phyloP scores from a whole-genome alignment of 371 early-diverging fungal genomes.

The Sporodiniella umbellata region DNA sequence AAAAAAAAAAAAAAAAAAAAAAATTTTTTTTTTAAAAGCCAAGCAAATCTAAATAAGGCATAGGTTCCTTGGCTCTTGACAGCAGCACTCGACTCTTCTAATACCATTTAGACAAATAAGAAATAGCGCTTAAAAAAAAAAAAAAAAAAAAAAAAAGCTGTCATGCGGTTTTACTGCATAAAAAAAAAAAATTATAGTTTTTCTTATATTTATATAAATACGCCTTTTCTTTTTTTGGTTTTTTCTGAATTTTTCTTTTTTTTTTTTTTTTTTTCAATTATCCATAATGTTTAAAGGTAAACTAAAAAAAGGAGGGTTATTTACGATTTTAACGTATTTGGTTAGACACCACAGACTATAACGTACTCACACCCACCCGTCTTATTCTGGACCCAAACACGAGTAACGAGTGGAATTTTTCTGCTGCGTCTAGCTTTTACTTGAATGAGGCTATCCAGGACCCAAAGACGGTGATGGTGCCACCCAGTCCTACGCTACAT shows the following conservation, averaged over 20 bases:
- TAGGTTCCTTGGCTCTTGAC: too few species aligned
- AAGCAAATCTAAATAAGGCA: too few species aligned
- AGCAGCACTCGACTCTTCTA: too few species aligned
- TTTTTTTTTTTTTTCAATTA: not conserved
- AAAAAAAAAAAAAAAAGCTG: too few species aligned
- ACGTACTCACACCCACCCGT: constrained; percentile 15
- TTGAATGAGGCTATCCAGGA: not conserved
- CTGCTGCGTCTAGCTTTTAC: constrained; percentile 3
- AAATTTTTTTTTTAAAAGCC: too few species aligned
- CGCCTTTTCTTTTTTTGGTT: not conserved
- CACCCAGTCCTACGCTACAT: not conserved
- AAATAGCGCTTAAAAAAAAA: not conserved
- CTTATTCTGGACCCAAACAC: constrained; percentile 5
- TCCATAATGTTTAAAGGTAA: constrained; percentile 20
- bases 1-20: not conserved
- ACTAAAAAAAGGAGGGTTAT: not conserved
- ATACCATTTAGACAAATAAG: too few species aligned
- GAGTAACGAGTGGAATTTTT: constrained; percentile 9
- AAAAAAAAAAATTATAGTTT: not conserved
- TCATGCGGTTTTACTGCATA: not conserved
- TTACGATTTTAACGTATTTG: not conserved
- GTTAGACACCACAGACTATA: not conserved
- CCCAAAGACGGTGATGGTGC: not conserved
- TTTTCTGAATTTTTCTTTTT: not conserved
- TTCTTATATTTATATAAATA: not conserved